Conservation (phyloP, 2,329 filamentous ascomycete species). For the Alternaria postmessia region DNA sequence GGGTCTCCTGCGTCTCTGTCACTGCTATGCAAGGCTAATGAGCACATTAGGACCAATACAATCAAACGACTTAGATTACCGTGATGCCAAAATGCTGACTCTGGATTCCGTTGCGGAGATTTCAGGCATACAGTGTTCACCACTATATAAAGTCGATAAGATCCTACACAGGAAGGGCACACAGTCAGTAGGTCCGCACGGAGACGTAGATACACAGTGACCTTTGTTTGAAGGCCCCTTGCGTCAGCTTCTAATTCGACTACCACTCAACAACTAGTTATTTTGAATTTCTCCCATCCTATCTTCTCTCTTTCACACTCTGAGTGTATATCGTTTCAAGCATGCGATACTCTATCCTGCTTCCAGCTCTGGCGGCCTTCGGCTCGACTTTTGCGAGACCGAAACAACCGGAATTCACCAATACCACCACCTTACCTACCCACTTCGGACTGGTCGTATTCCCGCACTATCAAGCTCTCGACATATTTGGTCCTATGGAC, state of each 20-base stretch:
- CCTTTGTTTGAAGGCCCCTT: not conserved
- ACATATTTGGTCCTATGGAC: slow-evolving; percentile 57
- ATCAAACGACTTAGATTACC: not conserved
- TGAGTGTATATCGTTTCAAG: not conserved
- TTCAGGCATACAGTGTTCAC: not conserved
- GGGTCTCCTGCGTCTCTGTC: not conserved
- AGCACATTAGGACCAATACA: slow-evolving; percentile 2
- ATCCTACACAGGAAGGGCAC: not conserved
- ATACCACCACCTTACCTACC: slow-evolving; percentile 32
- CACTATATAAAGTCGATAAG: not conserved
- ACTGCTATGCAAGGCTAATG: not conserved
- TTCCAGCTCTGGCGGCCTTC: slow-evolving; percentile 17
- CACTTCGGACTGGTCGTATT: slow-evolving; percentile 37
- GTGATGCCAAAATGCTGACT: not conserved
- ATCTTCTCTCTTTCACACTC: not conserved
- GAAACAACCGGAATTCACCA: slow-evolving; percentile 25
- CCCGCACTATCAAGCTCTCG: slow-evolving; percentile 39
- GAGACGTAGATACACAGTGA: not conserved
- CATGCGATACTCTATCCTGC: slow-evolving; percentile 22
- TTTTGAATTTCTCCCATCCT: not conserved
- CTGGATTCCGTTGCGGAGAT: not conserved
- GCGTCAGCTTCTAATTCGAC: not conserved
- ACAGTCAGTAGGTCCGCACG: not conserved
- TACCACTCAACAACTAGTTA: not conserved
- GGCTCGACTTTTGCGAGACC: slow-evolving; percentile 17